Conservation (phyloP, 331 rosid species). For the Saraca asoca region DNA sequence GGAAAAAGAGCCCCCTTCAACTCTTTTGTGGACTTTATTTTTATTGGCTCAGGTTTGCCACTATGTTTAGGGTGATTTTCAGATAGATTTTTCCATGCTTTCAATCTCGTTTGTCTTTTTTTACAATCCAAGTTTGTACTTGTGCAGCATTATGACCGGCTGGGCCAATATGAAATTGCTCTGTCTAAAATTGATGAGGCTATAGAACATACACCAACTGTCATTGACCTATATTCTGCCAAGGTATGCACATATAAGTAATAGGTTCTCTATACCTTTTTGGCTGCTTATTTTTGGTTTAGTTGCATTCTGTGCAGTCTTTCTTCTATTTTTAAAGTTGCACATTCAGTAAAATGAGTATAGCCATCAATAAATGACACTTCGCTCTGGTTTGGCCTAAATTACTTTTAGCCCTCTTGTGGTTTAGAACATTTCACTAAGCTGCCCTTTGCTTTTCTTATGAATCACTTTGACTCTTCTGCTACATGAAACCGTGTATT, state of each 20-base stretch:
- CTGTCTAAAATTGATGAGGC: constrained; percentile 91
- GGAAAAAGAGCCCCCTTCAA: constrained; percentile 90
- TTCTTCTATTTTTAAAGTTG: constrained; percentile 19
- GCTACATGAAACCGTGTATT: too few species aligned
- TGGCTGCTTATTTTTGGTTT: constrained; percentile 26
- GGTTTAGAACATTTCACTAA: too few species aligned
- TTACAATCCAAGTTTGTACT: constrained; percentile 33
- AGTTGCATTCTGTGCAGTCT: constrained; percentile 13
- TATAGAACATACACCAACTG: constrained; percentile 89
- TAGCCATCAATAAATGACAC: too few species aligned
- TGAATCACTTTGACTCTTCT: too few species aligned
- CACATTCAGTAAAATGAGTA: too few species aligned
- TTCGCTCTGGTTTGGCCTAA: too few species aligned
- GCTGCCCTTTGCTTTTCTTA: too few species aligned
- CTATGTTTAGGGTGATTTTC: constrained; percentile 16
- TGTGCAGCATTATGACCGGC: constrained; percentile 92
- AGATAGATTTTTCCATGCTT: neutral
- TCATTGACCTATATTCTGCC: constrained; percentile 88
- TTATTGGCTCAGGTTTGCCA: constrained; percentile 85
- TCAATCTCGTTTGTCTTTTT: neutral
- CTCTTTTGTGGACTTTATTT: constrained; percentile 91
- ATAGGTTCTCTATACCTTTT: constrained; percentile 19
- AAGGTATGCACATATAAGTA: constrained; percentile 58
- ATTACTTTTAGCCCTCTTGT: too few species aligned
- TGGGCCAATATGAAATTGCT: constrained; percentile 77